phyloP scores from a whole-genome alignment of 176 grass and related monocot genomes.

The Eremochloa ophiuroides region DNA sequence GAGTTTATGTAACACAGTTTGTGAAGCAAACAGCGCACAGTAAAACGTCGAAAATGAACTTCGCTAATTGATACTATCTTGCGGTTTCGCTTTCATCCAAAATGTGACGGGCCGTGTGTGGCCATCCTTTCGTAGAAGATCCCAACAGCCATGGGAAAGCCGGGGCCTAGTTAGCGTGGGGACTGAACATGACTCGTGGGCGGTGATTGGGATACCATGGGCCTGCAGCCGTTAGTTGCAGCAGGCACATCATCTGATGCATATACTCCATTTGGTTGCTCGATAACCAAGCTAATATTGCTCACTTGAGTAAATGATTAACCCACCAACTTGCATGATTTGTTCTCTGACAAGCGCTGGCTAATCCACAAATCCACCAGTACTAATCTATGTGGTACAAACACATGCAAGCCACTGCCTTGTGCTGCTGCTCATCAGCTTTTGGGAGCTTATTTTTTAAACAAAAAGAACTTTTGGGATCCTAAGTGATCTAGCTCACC shows the following conservation, averaged over 20 bases:
- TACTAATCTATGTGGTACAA: not conserved
- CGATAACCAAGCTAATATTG: not conserved
- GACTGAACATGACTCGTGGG: not conserved
- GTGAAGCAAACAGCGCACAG: too few relatives aligned
- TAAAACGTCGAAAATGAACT: too few relatives aligned
- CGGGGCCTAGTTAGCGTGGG: not conserved
- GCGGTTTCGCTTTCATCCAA: too few relatives aligned
- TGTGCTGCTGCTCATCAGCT: not conserved
- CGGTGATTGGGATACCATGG: slow-evolving; percentile 21
- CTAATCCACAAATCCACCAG: not conserved
- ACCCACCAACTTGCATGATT: slow-evolving; percentile 5
- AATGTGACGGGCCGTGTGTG: too few relatives aligned
- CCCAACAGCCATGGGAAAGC: not conserved
- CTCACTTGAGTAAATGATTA: not conserved
- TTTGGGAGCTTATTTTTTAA: not conserved
- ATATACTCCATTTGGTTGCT: not conserved
- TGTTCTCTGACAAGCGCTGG: slow-evolving; percentile 3
- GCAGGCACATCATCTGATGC: slow-evolving; percentile 30
- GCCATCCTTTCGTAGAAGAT: not conserved
- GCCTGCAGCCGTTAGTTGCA: slow-evolving; percentile 25
- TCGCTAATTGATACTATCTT: too few relatives aligned
- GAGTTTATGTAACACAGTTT: too few relatives aligned
- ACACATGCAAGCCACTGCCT: slow-evolving; percentile 14
- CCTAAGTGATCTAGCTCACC: slow-evolving; percentile 6
- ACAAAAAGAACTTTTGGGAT: slow-evolving; percentile 17